Evolutionary conservation across 495 filamentous ascomycete genomes (phyloP).

Genomic region (Aspergillus haitiensis): DNA sequence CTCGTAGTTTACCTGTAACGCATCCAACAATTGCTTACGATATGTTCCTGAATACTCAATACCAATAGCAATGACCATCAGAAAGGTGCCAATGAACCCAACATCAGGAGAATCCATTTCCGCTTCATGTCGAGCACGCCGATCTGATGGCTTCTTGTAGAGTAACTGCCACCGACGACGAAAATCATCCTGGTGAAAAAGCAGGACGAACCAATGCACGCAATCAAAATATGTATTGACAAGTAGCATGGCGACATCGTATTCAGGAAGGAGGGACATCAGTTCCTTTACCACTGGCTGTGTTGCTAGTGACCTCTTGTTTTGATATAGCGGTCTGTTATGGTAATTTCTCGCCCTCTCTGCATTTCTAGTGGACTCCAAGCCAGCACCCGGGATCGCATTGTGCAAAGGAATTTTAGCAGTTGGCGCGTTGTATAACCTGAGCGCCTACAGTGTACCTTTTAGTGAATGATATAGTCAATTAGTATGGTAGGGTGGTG

Average conservation of each 20-base stretch:
- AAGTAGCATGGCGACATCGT: conserved; percentile 28
- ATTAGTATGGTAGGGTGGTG: no score
- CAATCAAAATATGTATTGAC: conserved; percentile 41
- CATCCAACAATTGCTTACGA: conserved; percentile 14
- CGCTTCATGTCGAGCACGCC: background rate
- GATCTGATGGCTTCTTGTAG: conserved; percentile 16
- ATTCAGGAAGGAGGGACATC: conserved; percentile 20
- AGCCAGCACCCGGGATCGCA: no score
- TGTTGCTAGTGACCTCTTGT: background rate
- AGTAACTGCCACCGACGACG: conserved; percentile 29
- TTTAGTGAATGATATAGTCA: background rate
- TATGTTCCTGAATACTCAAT: conserved; percentile 28
- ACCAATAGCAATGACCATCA: conserved; percentile 34
- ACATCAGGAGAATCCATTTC: conserved; percentile 3
- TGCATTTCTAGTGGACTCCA: no score
- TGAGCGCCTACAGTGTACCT: conserved; percentile 24
- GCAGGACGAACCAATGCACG: conserved; percentile 42
- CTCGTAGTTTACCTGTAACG: conserved; percentile 12
- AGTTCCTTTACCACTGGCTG: conserved; percentile 17
- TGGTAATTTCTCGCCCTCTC: conserved; percentile 14
- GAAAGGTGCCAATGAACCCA: conserved; percentile 31
- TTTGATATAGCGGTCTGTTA: background rate
- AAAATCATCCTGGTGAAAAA: conserved; percentile 42
- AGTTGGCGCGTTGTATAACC: conserved; percentile 23
- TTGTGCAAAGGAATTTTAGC: no score